Base-by-base conservation (phyloP, 129 eudicot genomes). In the Solidago caesia region DNA sequence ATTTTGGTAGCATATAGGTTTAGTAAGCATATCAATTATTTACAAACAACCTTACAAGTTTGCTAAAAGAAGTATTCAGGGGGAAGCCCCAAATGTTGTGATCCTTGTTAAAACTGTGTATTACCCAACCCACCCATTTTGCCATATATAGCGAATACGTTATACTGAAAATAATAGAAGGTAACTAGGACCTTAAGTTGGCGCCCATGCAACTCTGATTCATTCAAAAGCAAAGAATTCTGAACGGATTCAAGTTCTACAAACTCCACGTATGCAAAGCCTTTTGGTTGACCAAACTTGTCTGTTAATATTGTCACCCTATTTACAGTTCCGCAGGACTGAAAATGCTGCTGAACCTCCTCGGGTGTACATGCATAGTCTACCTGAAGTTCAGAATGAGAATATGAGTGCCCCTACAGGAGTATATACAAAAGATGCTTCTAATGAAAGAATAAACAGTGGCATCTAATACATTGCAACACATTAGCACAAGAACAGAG, bases 221-320 rank as follows among this genome's bases (percentile, higher is more conserved):
- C 91, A 21, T 81, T 86, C 64, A 86, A 46, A 27, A 78, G 87
- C 29, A 89, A 51, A 44, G 92, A 86, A 78, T 89, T 82, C 65
- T 85, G 92, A 75, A 89, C 88, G 67, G 90, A 88, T 64, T 87
- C 96, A 44, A 77, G 75, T 71, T 89, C 96, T 21, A 89, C 90
- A 9, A 89, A 89, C 66, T 89, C 96, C 14, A 89, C 96, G 47
- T 89, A 89, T 25, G 96, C 96, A 75, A 82, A 87, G 25, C 92
- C 92, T 75, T 87, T 87, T 13, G 89, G 92, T 73, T 87, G 89
- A 53, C 92, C 89, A 74, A 82, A 87, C 74, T 87, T 87, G 79
- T 84, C 87, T 11, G 89, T 84, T 52, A 84, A 64, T 15, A 86
- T 86, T 7, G 91, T 86, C 64, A 86, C 91, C 62, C 91, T 72